Conservation (phyloP, 1,284 basidiomycete genomes). For the Grifola frondosa region DNA sequence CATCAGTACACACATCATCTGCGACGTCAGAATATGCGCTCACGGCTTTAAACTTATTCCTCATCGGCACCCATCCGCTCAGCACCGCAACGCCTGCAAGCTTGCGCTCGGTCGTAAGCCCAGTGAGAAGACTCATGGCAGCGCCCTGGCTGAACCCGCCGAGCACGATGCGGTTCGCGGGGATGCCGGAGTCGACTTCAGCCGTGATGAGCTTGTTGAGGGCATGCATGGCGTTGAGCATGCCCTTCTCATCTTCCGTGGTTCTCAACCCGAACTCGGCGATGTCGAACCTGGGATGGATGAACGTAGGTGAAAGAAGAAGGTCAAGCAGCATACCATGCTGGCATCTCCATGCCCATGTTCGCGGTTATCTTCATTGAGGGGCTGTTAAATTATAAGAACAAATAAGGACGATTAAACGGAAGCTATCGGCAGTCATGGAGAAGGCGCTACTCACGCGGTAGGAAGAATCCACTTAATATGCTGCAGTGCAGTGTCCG, state of each 20-base stretch:
- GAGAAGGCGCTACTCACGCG: conserved; percentile 48
- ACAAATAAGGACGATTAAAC: conserved; percentile 7
- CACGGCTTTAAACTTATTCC: conserved; percentile 63
- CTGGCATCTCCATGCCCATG: conserved; percentile 65
- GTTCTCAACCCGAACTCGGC: conserved; percentile 60
- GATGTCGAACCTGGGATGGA: conserved; percentile 71
- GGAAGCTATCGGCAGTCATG: conserved; percentile 5
- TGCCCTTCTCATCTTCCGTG: conserved; percentile 71
- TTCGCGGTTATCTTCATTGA: conserved; percentile 65
- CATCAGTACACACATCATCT: conserved; percentile 5
- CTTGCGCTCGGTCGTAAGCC: conserved; percentile 64
- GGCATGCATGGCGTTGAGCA: conserved; percentile 61
- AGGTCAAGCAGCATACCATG: conserved; percentile 50
- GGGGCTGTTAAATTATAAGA: conserved; percentile 42
- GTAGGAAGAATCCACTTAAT: conserved; percentile 85
- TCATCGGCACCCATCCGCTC: conserved; percentile 77
- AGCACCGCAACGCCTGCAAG: conserved; percentile 74
- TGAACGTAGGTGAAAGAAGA: background rate
- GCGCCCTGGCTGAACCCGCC: conserved; percentile 91
- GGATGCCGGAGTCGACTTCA: conserved; percentile 74
- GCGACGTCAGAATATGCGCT: conserved; percentile 22
- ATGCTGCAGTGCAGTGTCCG: conserved; percentile 55
- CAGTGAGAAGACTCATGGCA: conserved; percentile 75
- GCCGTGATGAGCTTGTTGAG: conserved; percentile 72
- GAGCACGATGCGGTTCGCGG: conserved; percentile 67